phyloP scores from a whole-genome alignment of 2,329 filamentous ascomycete species.

The Colletotrichum gigasporum region DNA sequence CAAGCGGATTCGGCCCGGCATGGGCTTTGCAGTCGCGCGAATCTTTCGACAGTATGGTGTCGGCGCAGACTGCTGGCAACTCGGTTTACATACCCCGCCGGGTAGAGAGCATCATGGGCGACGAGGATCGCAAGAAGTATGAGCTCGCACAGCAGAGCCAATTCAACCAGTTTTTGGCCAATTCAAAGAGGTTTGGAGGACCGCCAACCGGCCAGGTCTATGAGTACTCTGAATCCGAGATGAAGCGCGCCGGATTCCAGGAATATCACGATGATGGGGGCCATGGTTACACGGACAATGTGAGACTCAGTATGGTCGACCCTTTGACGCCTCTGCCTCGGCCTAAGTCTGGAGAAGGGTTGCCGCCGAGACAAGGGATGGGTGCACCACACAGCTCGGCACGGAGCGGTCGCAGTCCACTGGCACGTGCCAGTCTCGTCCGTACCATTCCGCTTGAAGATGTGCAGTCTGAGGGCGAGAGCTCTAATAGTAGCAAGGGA shows the following conservation, averaged over 20 bases:
- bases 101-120: slow-evolving; percentile 80
- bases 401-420: slow-evolving; percentile 48
- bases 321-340: slow-evolving; percentile 24
- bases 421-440: slow-evolving; percentile 47
- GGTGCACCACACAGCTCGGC: slow-evolving; percentile 16
- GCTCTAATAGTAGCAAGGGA: slow-evolving; percentile 24
- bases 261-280: slow-evolving; percentile 10
- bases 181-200: slow-evolving; percentile 32
- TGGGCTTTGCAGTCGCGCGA: slow-evolving; percentile 56
- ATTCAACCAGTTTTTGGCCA: slow-evolving; percentile 36
- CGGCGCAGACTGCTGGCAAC: slow-evolving; percentile 63
- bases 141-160: slow-evolving; percentile 71
- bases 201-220: slow-evolving; percentile 53
- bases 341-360: slow-evolving; percentile 33
- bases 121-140: slow-evolving; percentile 80
- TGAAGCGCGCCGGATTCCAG: slow-evolving; percentile 30
- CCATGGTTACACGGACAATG: slow-evolving; percentile 28
- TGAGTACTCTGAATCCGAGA: slow-evolving; percentile 56
- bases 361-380: slow-evolving; percentile 38
- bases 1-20: slow-evolving; percentile 22
- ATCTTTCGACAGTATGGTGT: slow-evolving; percentile 74
- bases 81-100: slow-evolving; percentile 73
- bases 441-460: slow-evolving; percentile 40
- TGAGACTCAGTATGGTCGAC: slow-evolving; percentile 37
- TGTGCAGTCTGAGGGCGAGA: slow-evolving; percentile 41